Evolutionary conservation across 2,329 filamentous ascomycete species (phyloP), one percentile per base, ranked within the genome.

Genomic region (Alternaria metachromatica): DNA sequence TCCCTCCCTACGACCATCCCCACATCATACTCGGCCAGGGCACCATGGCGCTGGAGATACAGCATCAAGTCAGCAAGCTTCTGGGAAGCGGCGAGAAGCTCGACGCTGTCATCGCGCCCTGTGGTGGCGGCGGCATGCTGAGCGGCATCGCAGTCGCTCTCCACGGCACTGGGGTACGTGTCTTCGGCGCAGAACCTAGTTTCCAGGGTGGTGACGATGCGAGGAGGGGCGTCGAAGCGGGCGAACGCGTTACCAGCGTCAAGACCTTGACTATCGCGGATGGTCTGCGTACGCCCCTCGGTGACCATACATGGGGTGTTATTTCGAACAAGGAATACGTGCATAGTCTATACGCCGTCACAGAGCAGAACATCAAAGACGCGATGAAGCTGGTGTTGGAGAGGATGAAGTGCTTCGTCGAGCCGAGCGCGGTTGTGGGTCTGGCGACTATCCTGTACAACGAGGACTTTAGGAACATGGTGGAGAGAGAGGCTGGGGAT

Each of bases 21-120:
- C 89, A 97, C 78, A 94, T 97, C 69, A 91, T 98, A 60, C 87
- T 97, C 0, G 95, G 96, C 0, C 94, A 97, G 82, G 96, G 95
- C n/a, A 98, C 95, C 0, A 84, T 92, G 65, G 94, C 89, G 0
- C 79, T 97, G 6, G 96, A 99, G 80, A 80, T 97, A 33, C 90
- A 94, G 76, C 83, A 87, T 64, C 94, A 98, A 76, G 92, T 90
- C 2, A 79, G 76, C 5, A 84, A 85, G 46, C 72, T 90, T 65
- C 82, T 90, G 45, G 67, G 64, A 28, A 43, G 56, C 18, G 58
- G 63, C 12, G 80, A 74, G 10, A 73, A 70, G 58, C 65, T 85
- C 1, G 82, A 85, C 63, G 83, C 81, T 0, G 78, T 97, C 51
- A 90, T 98, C 25, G 88, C 93, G 0, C 94, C 94, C 0, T 90